Base-by-base conservation (phyloP, 495 filamentous ascomycete genomes). In the Niebla homalea region DNA sequence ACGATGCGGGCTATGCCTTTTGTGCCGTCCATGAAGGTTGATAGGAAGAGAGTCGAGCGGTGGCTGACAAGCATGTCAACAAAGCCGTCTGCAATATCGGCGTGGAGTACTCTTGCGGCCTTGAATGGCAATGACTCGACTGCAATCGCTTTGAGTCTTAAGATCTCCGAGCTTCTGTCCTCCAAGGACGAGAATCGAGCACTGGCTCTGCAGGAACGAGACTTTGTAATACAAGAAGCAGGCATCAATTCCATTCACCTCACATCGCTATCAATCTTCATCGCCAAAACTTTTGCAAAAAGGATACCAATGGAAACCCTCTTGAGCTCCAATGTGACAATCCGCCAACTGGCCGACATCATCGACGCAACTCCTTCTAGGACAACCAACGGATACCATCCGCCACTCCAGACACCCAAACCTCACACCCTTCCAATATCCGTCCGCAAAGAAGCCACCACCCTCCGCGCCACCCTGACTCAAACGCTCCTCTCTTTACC, bases 1-100 rank as follows among this genome's bases (percentile, higher is more conserved):
- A 63, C 64, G 1, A 55, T 74, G 0, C 50, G 56, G 11, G 54
- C 57, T 25, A 63, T 75, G 50, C 72, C 72, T 14, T 53, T 64
- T 18, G 60, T 58, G 0, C 52, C 58, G 4, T 69, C 65, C 6
- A 62, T 57, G 15, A 75, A 76, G 53, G 50, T 67, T 5, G 65
- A 75, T 43, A 57, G 67, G 21, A 56, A 50, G n/a, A 16, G 22
- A 3, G 52, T 63, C 2, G 40, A 51, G 12, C 36, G 44, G n/a
- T 62, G 61, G 61, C 51, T 61, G 0, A 19, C 18, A 2, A 32
- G 22, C 3, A 43, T 63, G 26, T 26, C 10, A 4, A 23, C 40
- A 16, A 29, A 40, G 20, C 47, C 47, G 14, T 7, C n/a, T n/a
- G n/a, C n/a, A n/a, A n/a, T n/a, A n/a, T n/a, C n/a, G n/a, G n/a